Conservation (phyloP, 495 filamentous ascomycete genomes). For the Cercophora sp. region DNA sequence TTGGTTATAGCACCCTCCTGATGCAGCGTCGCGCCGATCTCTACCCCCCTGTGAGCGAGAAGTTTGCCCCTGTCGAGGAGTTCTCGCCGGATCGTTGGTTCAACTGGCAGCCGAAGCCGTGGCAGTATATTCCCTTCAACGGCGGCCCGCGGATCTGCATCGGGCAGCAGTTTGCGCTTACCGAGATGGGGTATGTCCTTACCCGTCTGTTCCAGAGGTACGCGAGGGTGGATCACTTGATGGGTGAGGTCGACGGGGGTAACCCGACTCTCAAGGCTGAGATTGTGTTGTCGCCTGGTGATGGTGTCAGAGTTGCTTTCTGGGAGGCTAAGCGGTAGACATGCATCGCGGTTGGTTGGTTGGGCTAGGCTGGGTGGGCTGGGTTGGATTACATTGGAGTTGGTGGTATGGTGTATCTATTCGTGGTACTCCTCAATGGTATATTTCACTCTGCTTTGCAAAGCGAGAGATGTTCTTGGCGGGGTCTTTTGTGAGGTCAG, state of each 20-base stretch:
- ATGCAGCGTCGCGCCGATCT: constrained; percentile 76
- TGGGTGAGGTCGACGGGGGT: constrained; percentile 44
- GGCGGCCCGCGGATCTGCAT: constrained; percentile 84
- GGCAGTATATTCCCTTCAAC: constrained; percentile 79
- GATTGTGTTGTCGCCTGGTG: constrained; percentile 61
- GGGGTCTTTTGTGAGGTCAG: too few species aligned
- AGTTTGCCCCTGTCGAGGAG: constrained; percentile 45
- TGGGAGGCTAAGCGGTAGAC: constrained; percentile 37
- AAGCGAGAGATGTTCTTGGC: too few species aligned
- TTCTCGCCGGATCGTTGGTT: constrained; percentile 78
- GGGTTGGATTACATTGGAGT: too few species aligned
- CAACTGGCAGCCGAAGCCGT: constrained; percentile 58
- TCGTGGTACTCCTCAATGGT: too few species aligned
- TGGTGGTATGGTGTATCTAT: too few species aligned
- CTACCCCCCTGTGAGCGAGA: constrained; percentile 51
- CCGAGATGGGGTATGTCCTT: constrained; percentile 73
- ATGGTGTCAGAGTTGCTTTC: constrained; percentile 59
- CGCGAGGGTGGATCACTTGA: constrained; percentile 51
- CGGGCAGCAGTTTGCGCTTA: constrained; percentile 79
- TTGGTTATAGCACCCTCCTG: constrained; percentile 61
- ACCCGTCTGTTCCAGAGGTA: constrained; percentile 69
- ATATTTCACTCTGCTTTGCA: too few species aligned
- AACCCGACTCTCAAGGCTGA: constrained; percentile 56
- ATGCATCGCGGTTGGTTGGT: too few species aligned
- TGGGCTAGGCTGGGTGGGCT: too few species aligned